Evolutionary conservation across 768 basidiomycete genomes (phyloP).

Genomic region (Leccinum longicurvipes): DNA sequence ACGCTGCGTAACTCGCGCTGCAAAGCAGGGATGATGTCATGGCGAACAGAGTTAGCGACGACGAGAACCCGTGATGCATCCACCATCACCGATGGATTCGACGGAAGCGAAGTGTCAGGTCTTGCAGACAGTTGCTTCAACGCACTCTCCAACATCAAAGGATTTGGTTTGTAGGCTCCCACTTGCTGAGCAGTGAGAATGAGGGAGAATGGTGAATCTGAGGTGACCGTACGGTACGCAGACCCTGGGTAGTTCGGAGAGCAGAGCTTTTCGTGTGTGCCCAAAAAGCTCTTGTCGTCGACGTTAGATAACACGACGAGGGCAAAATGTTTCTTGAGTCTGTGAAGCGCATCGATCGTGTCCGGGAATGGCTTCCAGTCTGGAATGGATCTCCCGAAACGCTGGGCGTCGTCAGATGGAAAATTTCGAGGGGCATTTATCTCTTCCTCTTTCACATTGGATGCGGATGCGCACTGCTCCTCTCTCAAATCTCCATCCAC

Average conservation of each 20-base stretch:
- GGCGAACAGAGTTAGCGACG: conserved; percentile 64
- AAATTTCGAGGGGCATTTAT: neutral
- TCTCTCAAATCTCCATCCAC: conserved; percentile 13
- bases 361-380: conserved; percentile 69
- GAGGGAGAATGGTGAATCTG: conserved; percentile 58
- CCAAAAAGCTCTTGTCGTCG: conserved; percentile 58
- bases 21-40: conserved; percentile 65
- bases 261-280: conserved; percentile 53
- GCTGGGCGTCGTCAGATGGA: conserved; percentile 32
- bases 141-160: conserved; percentile 36
- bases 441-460: neutral
- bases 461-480: conserved; percentile 17
- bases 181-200: conserved; percentile 71
- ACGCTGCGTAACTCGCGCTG: conserved; percentile 53
- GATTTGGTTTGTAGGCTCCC: conserved; percentile 69
- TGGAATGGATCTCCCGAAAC: conserved; percentile 58
- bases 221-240: conserved; percentile 40
- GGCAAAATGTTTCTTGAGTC: conserved; percentile 60
- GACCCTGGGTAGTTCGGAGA: conserved; percentile 10
- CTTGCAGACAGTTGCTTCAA: conserved; percentile 24
- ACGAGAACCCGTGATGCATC: conserved; percentile 50
- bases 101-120: conserved; percentile 20
- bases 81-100: conserved; percentile 9
- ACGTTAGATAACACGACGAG: conserved; percentile 77
- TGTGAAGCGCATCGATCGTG: conserved; percentile 54